Evolutionary conservation across 1,139 yeast genomes (phyloP), one percentile per base, ranked within the genome.

Genomic region (Pichia sp.): DNA sequence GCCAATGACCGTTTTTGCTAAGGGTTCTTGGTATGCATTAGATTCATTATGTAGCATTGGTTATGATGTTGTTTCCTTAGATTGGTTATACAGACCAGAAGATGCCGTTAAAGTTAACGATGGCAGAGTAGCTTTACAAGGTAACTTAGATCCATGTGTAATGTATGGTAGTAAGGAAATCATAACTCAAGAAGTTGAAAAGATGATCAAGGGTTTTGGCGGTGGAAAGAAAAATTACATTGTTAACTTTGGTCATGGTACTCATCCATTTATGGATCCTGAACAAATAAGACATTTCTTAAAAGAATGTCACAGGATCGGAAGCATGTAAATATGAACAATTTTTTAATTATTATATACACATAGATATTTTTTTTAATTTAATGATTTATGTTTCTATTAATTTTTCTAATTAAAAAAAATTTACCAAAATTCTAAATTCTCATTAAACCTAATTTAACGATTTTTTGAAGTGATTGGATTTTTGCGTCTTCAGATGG

Each of bases 21-120:
- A 90, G 70, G 96, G 96, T 45, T 95, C 98, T 0, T 92, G 97
- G 97, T 92, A 89, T 62, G 97, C 97, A 5, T 73, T 92, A 50
- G 94, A 92, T 60, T 85, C 83, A 49, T 73, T 92, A 55, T 86
- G 96, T 63, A 81, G 79, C 40, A 71, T 87, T n/a, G 95, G 94
- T 7, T 94, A 88, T 68, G 83, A 90, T 62, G 79, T 81, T 30
- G 89, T 92, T 26, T 89, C 97, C 2, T 75, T 92, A 50, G 98
- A 92, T 67, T 92, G 97, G 97, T 72, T 82, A 43, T 84, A 83
- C 70, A 83, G 78, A 57, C 98, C 98, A 30, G 80, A 74, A 48
- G 88, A 86, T 54, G 97, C 97, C 3, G 88, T 85, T 40, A 76
- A 79, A 62, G 75, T 83, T n/a, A 83, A 81, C 55, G 75, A 79